phyloP scores from a whole-genome alignment of 768 basidiomycete genomes.

The Lactarius hatsudake region DNA sequence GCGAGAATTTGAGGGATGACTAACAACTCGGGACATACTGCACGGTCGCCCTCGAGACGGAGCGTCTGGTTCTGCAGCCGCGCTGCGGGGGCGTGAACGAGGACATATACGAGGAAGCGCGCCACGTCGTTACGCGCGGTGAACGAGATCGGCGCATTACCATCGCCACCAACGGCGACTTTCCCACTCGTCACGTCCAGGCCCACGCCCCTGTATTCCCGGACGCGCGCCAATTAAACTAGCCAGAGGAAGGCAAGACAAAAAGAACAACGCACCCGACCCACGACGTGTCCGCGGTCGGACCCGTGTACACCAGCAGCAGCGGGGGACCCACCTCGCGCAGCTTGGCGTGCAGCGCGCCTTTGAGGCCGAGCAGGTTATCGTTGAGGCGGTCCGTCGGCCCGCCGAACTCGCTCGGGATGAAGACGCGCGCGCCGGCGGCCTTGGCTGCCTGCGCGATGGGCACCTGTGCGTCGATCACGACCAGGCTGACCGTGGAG shows the following conservation, averaged over 20 bases:
- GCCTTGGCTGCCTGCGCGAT: constrained; percentile 27
- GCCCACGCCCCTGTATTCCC: constrained; percentile 3
- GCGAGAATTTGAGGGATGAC: background rate
- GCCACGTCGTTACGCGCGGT: constrained; percentile 27
- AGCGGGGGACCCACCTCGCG: constrained; percentile 25
- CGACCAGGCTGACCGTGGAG: constrained; percentile 14
- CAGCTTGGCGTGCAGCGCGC: constrained; percentile 17
- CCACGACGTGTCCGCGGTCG: constrained; percentile 22
- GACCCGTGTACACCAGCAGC: constrained; percentile 26
- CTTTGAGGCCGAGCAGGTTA: constrained; percentile 7
- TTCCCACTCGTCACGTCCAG: constrained; percentile 24
- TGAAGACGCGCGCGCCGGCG: constrained; percentile 26
- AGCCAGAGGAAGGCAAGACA: background rate
- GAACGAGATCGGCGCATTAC: constrained; percentile 24
- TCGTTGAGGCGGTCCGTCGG: constrained; percentile 22
- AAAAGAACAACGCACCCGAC: background rate
- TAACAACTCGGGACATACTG: constrained; percentile 7
- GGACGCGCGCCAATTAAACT: background rate
- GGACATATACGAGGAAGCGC: constrained; percentile 27
- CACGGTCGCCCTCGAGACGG: constrained; percentile 26
- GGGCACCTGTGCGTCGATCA: constrained; percentile 16
- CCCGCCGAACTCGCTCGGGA: constrained; percentile 33
- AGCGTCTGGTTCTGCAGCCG: constrained; percentile 19
- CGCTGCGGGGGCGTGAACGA: constrained; percentile 24
- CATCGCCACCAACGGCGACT: constrained; percentile 23